Base-by-base conservation (phyloP, 768 basidiomycete genomes). In the Mrakia hoshinonis region DNA sequence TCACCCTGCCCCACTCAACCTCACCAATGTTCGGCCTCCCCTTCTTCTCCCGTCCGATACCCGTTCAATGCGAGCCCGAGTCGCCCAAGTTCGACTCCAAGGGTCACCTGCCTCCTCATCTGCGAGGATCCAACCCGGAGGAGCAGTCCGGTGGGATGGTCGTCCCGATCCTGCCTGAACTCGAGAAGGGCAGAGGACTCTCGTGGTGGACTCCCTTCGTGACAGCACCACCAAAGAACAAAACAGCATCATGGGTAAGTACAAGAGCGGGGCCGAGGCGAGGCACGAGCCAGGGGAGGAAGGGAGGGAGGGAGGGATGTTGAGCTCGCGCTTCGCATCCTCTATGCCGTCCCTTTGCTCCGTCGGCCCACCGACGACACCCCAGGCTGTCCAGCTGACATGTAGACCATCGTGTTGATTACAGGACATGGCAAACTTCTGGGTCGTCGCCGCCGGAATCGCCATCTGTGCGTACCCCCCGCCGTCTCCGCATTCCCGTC, bases 401-500 rank as follows among this genome's bases (percentile, higher is more conserved):
- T n/a, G n/a, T n/a, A n/a, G n/a, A n/a, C n/a, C n/a, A n/a, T n/a
- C n/a, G n/a, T n/a, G n/a, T n/a, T n/a, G n/a, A n/a, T n/a, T n/a
- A n/a, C 36, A 69, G 68, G 68, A 69, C 48, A 18, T 24, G 10
- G 52, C 31, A 0, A 51, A 60, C 29, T 22, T 72, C 4, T 49
- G 39, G 20, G 67, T 46, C 65, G 47, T 72, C 9, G 34, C 34
- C 0, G 29, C 65, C 0, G 63, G 54, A 13, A 18, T 72, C 65
- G n/a, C 36, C 3, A 24, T 72, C 43, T 36, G 69, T 70, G 26
- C 61, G 60, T 34, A n/a, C n/a, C n/a, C n/a, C n/a, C 11, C 26
- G 15, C 20, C 24, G 10, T 24, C 63, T 18, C 34, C 15, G 18
- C 22, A 34, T 34, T 5, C 36, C 18, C 4, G 2, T 29, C 26